Percentiles rank a stretch among this genome's conserved stretches.
phyloP scores from a whole-genome alignment of 176 grass and related monocot species.

The Oropetium thomaeum region DNA sequence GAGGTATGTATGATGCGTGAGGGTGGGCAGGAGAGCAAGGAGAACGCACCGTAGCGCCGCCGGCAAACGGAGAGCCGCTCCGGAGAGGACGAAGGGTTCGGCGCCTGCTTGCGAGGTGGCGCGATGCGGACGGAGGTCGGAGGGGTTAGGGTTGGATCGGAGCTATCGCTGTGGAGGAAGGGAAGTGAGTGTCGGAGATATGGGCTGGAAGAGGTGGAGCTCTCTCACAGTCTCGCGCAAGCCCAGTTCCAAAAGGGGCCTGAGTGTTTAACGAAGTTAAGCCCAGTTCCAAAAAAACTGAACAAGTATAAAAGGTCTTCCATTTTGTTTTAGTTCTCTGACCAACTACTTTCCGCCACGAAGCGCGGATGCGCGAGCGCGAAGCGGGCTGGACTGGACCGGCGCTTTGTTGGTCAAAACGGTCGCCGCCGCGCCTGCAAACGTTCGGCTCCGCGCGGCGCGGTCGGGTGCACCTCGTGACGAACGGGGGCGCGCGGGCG shows the following conservation, averaged over 20 bases:
- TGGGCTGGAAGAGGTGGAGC: constrained; percentile 3
- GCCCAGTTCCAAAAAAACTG: too few relatives aligned
- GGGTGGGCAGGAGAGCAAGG: background rate
- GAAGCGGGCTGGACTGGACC: too few relatives aligned
- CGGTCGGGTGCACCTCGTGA: background rate
- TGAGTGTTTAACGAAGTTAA: too few relatives aligned
- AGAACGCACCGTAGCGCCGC: background rate
- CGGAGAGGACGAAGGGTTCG: background rate
- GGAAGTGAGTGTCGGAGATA: background rate
- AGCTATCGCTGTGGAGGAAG: background rate
- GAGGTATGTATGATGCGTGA: background rate
- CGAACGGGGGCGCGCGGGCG: background rate
- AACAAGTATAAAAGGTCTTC: too few relatives aligned
- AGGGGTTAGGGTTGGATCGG: constrained; percentile 52
- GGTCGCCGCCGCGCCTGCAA: too few relatives aligned
- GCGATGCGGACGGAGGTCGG: background rate
- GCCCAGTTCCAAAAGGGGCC: too few relatives aligned
- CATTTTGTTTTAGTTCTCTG: background rate
- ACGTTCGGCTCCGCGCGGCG: background rate
- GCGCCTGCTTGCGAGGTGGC: background rate
- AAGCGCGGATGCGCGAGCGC: too few relatives aligned
- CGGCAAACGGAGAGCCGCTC: background rate
- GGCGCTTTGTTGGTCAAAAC: too few relatives aligned
- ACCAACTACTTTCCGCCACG: too few relatives aligned
- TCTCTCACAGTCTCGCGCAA: background rate